Evolutionary conservation across 179 eudicot species (phyloP).

Genomic region (Dionaea muscipula): DNA sequence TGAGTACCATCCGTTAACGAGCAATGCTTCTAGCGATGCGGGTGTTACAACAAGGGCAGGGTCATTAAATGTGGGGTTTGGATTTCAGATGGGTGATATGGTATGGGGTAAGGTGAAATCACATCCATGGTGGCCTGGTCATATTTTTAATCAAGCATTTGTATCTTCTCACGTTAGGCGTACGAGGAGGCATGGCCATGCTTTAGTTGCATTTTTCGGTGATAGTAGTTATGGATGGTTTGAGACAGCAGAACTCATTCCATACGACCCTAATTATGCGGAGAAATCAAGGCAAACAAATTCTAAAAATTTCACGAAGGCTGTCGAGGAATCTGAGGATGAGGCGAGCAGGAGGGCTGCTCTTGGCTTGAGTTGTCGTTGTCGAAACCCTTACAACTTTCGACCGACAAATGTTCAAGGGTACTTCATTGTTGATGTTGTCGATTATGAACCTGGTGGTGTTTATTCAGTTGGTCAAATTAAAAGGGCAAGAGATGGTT

Average conservation of each 20-base stretch:
- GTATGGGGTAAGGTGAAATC: constrained; percentile 99
- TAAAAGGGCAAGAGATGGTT: constrained; percentile 51
- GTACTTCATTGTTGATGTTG: constrained; percentile 56
- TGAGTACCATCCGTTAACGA: constrained; percentile 19
- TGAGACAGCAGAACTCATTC: constrained; percentile 59
- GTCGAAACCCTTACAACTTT: constrained; percentile 57
- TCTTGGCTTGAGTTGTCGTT: constrained; percentile 67
- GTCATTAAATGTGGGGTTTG: constrained; percentile 23
- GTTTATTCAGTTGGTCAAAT: constrained; percentile 51
- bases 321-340: constrained; percentile 82
- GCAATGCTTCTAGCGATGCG: constrained; percentile 9
- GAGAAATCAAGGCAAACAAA: constrained; percentile 64
- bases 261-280: constrained; percentile 50
- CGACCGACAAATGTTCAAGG: constrained; percentile 45
- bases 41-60: constrained; percentile 17
- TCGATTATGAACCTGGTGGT: constrained; percentile 51
- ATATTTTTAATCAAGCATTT: constrained; percentile 55
- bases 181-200: constrained; percentile 52
- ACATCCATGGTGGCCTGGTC: constrained; percentile 99
- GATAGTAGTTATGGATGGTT: constrained; percentile 98
- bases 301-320: constrained; percentile 49
- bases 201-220: constrained; percentile 90
- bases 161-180: constrained; percentile 54
- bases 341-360: constrained; percentile 62
- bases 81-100: constrained; percentile 75